Base-by-base conservation (phyloP, 2,329 filamentous ascomycete genomes). In the Colletotrichum lindemuthianum region DNA sequence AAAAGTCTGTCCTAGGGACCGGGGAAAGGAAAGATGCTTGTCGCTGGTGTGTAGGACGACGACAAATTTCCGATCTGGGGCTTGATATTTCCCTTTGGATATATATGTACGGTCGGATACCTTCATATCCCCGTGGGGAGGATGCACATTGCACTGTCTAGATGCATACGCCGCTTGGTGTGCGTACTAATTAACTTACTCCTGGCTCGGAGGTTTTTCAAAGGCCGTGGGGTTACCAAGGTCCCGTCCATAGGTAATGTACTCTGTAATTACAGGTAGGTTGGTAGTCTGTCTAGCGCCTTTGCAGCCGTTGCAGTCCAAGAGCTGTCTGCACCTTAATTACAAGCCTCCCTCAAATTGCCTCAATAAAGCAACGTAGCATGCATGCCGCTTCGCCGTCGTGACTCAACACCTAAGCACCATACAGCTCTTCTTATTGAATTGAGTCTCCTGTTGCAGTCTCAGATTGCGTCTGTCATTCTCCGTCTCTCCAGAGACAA, bases 371-470 rank as follows among this genome's bases (percentile, higher is more conserved):
- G 51, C 50, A 67, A 66, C 61, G 48, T 52, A 55, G 50, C 32
- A 48, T 67, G 43, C 60, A 44, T 32, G 44, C 16, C 41, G 41
- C 43, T 44, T 57, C 47, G 16, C 34, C 53, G 60, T 40, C 54
- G 43, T 67, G 63, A 67, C 51, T 67, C 65, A 66, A 67, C 48
- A 16, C 15, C 47, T 44, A 11, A 36, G 59, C 54, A 33, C 36
- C n/a, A 24, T 24, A 24, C 24, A 24, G 24, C 24, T 24, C 24
- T 24, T 24, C 4, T 24, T 24, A 1, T 24, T 4, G 5, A 24
- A 24, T 48, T 16, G 34, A 34, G 15, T 24, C 49, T 45, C 47
- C n/a, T 50, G 44, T 40, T 24, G 24, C 44, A 60, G 48, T 53
- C 39, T 54, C 49, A 8, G 32, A 65, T 50, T 53, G 15, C 47